Conservation (phyloP, 306 rosid genomes). For the Hylodesmum podocarpum region DNA sequence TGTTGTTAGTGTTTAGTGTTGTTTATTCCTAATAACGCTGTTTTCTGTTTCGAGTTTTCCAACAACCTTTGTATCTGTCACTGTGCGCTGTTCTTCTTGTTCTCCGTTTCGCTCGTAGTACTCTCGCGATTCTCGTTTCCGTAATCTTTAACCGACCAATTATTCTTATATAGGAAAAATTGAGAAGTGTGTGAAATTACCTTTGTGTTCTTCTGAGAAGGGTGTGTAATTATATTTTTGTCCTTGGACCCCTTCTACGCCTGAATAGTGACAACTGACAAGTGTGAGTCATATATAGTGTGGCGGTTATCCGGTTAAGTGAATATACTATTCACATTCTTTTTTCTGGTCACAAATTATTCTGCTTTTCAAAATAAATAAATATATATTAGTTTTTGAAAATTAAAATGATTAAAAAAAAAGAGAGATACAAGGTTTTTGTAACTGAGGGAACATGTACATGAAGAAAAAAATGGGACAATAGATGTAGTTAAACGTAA, state of each 20-base stretch:
- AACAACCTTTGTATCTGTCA: not conserved
- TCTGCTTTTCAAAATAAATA: not conserved
- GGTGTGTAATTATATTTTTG: not conserved
- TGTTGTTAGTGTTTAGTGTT: not conserved
- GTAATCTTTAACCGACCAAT: not conserved
- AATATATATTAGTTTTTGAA: not conserved
- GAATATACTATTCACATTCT: not conserved
- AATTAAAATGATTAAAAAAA: not conserved
- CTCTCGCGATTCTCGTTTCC: not conserved
- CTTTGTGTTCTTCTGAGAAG: not conserved
- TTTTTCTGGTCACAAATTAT: not conserved
- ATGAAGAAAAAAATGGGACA: not conserved
- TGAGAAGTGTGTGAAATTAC: constrained; percentile 1
- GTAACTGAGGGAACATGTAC: not conserved
- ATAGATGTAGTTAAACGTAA: not conserved
- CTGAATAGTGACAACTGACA: not conserved
- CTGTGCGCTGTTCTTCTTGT: not conserved
- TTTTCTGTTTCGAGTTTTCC: not conserved
- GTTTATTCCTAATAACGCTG: not conserved
- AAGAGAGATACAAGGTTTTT: not conserved
- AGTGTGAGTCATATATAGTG: not conserved
- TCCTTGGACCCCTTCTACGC: not conserved
- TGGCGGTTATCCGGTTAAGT: constrained; percentile 12
- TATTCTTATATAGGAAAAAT: not conserved
- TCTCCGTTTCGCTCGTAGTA: not conserved